Evolutionary conservation across 495 filamentous ascomycete species (phyloP), one percentile per base, ranked within the genome.

Genomic region (Talaromyces trachyspermus): DNA sequence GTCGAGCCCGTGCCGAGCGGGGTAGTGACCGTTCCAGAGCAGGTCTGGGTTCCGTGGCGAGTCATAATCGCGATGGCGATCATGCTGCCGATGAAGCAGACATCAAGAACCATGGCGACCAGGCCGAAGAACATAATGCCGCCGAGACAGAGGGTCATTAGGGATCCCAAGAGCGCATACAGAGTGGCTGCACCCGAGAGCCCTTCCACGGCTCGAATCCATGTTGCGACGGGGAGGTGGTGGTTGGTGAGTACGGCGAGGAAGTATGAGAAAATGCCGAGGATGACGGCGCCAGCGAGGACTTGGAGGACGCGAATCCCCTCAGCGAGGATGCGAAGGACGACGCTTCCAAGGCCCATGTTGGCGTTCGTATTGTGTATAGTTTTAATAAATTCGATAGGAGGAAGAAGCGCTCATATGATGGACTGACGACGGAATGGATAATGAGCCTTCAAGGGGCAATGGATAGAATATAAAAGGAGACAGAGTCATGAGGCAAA

Each of bases 81-180:
- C 66, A 95, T 81, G 30, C 78, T 81, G 37, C 84, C 89, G 49
- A 91, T 70, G 62, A 95, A 89, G 60, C 70, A 74, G 19, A 94
- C 70, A 61, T 96, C 89, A 60, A 94, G 63, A 37, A 89, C 56
- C 11, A 84, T 70, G 33, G 88, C 84, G 65, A 95, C 78, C 52
- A 68, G 69, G 35, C 83, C 82, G 62, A 89, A 87, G 65, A 87
- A 80, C 27, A 80, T 77, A 36, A 85, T 71, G 8, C 88, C 88
- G 46, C 85, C 85, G 20, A 90, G 64, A 60, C 84, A 89, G 75
- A 83, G 89, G 30, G 88, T 84, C 22, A 90, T 69, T 40, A 92
- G 50, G 14, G 82, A 63, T 22, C 84, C 84, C 30, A 88, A 66
- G 44, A 85, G 61, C 7, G 80, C 77, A 62, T 95, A 95, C 5